Percentiles rank a stretch among this genome's conserved stretches.
Conservation (phyloP, 441 rosid species). For the Populus hybrid region DNA sequence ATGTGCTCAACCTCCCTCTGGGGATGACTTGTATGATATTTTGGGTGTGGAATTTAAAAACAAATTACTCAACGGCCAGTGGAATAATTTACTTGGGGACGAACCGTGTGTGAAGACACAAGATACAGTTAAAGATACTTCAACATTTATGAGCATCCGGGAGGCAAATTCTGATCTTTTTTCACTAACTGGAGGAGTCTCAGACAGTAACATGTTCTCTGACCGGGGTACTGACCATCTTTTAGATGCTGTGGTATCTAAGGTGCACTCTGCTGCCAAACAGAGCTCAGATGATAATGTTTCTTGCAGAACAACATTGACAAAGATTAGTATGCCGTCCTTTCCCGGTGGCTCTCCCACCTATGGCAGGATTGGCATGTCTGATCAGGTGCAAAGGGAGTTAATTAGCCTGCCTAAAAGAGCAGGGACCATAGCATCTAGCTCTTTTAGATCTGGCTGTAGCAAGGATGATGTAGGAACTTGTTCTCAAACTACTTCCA, state of each 20-base stretch:
- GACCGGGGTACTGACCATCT: conserved; percentile 56
- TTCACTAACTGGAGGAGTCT: conserved; percentile 33
- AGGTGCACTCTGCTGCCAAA: conserved; percentile 51
- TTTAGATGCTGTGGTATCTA: conserved; percentile 88
- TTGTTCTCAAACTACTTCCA: conserved; percentile 50
- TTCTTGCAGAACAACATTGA: conserved; percentile 68
- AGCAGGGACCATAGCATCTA: conserved; percentile 31
- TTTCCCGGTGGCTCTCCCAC: conserved; percentile 40
- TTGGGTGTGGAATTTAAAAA: conserved; percentile 73
- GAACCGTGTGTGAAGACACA: conserved; percentile 28
- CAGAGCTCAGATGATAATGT: conserved; percentile 66
- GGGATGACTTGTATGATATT: conserved; percentile 77
- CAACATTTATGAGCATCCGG: conserved; percentile 34
- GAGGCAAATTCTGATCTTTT: conserved; percentile 31
- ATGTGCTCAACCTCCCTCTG: conserved; percentile 39
- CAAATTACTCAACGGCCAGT: conserved; percentile 39
- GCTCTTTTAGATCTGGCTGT: conserved; percentile 41
- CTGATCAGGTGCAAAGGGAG: conserved; percentile 41
- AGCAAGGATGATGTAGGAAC: conserved; percentile 41
- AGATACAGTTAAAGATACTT: conserved; percentile 33
- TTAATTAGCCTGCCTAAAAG: conserved; percentile 33
- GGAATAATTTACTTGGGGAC: conserved; percentile 28
- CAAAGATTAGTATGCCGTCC: conserved; percentile 58
- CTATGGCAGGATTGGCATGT: conserved; percentile 26
- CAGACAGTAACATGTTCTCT: conserved; percentile 35